Conservation (phyloP, 2,329 filamentous ascomycete species). For the Diaporthe sp. region DNA sequence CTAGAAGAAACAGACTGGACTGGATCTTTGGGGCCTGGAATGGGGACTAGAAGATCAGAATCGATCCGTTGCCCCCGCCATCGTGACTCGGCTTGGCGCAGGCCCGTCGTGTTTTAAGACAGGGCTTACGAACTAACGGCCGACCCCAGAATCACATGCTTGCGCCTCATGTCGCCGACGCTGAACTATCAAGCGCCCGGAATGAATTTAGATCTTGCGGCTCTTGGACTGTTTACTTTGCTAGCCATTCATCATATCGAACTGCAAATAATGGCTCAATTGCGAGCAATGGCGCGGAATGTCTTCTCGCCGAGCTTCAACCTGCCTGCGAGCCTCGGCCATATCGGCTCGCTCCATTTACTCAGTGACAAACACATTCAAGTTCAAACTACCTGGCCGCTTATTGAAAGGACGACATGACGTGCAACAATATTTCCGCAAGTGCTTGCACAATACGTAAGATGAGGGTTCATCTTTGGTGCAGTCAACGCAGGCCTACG, state of each 20-base stretch:
- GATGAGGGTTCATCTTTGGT: too few species aligned
- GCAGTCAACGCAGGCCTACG: constrained; percentile 8
- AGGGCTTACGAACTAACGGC: neutral
- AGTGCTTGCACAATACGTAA: neutral
- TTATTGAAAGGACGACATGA: neutral
- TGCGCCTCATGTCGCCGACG: neutral
- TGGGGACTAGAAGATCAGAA: constrained; percentile 13
- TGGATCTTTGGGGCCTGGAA: neutral
- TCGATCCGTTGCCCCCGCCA: constrained; percentile 7
- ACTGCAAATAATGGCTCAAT: neutral
- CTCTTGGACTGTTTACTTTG: neutral
- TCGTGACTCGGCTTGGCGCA: constrained; percentile 18
- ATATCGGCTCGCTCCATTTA: neutral
- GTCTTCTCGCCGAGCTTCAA: neutral
- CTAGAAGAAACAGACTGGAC: neutral
- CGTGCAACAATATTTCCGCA: neutral
- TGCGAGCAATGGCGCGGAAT: neutral
- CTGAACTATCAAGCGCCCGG: neutral
- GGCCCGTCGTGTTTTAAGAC: neutral
- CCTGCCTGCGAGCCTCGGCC: neutral
- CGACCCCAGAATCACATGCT: constrained; percentile 13
- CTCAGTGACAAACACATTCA: neutral
- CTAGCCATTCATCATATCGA: neutral
- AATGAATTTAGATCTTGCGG: neutral
- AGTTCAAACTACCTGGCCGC: neutral